phyloP scores from a whole-genome alignment of 495 filamentous ascomycete genomes.

The Glarea lozoyensis region DNA sequence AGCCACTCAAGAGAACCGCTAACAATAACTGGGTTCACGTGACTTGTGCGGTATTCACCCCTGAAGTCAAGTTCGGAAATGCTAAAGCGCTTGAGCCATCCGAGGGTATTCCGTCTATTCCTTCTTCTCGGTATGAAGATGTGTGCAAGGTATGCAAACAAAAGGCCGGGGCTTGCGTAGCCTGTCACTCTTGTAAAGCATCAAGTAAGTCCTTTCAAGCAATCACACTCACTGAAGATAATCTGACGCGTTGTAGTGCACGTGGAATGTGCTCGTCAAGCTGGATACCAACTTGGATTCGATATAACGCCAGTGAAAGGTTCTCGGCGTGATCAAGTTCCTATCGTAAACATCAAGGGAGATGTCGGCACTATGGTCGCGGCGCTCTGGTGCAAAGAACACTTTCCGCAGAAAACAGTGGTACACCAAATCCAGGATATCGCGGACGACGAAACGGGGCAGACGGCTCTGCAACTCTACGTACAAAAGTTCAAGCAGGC shows the following conservation, averaged over 20 bases:
- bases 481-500: conserved; percentile 88
- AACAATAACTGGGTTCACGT: conserved; percentile 99
- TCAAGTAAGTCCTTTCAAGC: conserved; percentile 28
- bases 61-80: conserved; percentile 84
- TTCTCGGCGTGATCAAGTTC: conserved; percentile 67
- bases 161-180: conserved; percentile 64
- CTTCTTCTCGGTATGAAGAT: conserved; percentile 55
- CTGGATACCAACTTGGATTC: conserved; percentile 76
- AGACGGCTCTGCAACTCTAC: conserved; percentile 77
- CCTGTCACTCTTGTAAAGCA: conserved; percentile 72
- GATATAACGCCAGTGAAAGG: conserved; percentile 86
- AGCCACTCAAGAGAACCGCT: conserved; percentile 83
- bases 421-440: conserved; percentile 72
- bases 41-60: conserved; percentile 80
- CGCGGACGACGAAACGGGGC: conserved; percentile 48
- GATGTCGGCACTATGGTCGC: conserved; percentile 72
- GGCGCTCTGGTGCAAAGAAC: conserved; percentile 84
- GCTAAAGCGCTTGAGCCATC: conserved; percentile 70
- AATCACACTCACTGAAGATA: conserved; percentile 15
- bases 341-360: conserved; percentile 61
- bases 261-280: conserved; percentile 79
- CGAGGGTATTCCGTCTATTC: conserved; percentile 79
- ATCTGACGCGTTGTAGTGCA: conserved; percentile 50
- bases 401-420: conserved; percentile 54
- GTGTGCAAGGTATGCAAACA: conserved; percentile 80